These are phyloP conservation scores for Eruca vesicaria DNA, from an alignment of 441 rosid species.

Conservation along the genomic window DNA sequence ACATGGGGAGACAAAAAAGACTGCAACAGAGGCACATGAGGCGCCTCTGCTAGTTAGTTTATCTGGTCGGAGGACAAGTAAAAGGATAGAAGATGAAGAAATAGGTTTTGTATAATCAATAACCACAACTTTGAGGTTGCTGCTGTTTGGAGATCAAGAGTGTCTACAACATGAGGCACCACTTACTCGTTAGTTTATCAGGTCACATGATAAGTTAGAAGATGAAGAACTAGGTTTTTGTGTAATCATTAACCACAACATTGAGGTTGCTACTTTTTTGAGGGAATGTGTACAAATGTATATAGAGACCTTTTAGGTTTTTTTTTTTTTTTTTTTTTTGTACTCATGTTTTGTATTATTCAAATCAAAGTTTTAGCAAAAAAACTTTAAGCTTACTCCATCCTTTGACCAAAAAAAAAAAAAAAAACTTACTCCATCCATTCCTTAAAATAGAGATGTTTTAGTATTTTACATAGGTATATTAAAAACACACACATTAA, in stretches of 20 bases:
- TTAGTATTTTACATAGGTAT: too few relatives aligned
- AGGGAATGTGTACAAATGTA: conserved; percentile 1
- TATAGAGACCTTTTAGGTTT: background rate
- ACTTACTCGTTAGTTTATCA: conserved; percentile 46
- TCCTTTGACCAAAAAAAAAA: too few relatives aligned
- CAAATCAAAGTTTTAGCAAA: background rate
- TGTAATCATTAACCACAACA: conserved; percentile 1
- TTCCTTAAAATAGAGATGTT: too few relatives aligned
- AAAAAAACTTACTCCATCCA: too few relatives aligned
- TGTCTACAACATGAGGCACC: conserved; percentile 45
- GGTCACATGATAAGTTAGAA: conserved; percentile 43
- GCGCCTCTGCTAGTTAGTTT: too few relatives aligned
- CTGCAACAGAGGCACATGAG: conserved; percentile 33
- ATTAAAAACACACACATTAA: too few relatives aligned
- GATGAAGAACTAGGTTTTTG: conserved; percentile 29
- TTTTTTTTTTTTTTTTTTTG: background rate
- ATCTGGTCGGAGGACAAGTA: conserved; percentile 39
- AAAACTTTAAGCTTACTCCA: background rate
- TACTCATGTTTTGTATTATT: background rate
- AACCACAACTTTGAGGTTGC: background rate
- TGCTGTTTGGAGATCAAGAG: background rate
- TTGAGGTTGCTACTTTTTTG: background rate
- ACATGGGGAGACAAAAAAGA: conserved; percentile 29
- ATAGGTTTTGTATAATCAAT: conserved; percentile 27
- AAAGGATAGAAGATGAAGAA: conserved; percentile 33